Evolutionary conservation across 306 rosid species (phyloP), one percentile per base, ranked within the genome.

Genomic region (Crataegus laevigata): DNA sequence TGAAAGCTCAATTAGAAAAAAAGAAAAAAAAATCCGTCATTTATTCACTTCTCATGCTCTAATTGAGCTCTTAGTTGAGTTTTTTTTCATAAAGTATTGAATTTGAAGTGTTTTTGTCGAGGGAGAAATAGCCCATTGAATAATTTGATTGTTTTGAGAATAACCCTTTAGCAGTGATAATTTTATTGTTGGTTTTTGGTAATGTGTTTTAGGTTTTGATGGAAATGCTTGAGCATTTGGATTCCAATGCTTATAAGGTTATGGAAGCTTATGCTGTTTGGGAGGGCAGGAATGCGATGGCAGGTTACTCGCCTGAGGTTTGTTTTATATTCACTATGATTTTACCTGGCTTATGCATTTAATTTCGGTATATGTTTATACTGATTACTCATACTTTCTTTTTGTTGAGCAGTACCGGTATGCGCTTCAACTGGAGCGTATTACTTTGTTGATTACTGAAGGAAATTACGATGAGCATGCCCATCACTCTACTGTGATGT

Each of bases 261-360:
- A 77, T 55, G 75, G 81, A 88, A 65, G 78, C 88, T 66, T 89
- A 78, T 79, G 90, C 87, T 66, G 54, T 79, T 75, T 93, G 98
- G 98, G 82, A 77, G 36, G 84, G 83, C 77, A 89, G 90, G 82
- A 85, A 74, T 81, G 90, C 88, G 38, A 54, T 85, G 85, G 86
- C 81, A 77, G 51, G 12, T 58, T 80, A 88, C 80, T 85, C 86
- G 7, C 12, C 67, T 50, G 88, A 91, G 96, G 98, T 91, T 82
- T 75, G 28, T 47, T 75, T 68, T 74, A 24, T 26, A 59, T 68
- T 34, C 40, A 28, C 42, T 22, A 26, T 76, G 45, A 40, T 18
- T 58, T 77, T 43, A 34, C 43, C 32, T 43, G n/a, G 47, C 68
- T 36, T 61, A 18, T 36, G 66, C 66, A 51, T 25, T 54, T 32